Evolutionary conservation across 2,329 filamentous ascomycete genomes (phyloP).

Genomic region (Fusarium continuum): DNA sequence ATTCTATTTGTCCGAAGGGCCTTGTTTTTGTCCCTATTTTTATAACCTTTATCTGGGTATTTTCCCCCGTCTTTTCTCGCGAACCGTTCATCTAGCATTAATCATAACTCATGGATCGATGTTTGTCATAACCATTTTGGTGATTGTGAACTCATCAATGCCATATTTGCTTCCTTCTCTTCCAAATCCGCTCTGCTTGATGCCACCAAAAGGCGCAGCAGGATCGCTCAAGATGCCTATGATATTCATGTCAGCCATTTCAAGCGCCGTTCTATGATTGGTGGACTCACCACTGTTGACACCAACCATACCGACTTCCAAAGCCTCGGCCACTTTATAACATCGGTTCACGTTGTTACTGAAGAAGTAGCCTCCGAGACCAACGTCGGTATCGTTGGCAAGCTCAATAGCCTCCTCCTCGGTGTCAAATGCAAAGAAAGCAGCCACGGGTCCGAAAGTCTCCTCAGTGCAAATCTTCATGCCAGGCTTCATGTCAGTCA

Average conservation of each 20-base stretch:
- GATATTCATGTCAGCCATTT: slow-evolving; percentile 23
- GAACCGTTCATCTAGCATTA: slow-evolving; percentile 3
- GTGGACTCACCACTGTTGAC: slow-evolving; percentile 44
- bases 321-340: slow-evolving; percentile 55
- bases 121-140: slow-evolving; percentile 64
- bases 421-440: slow-evolving; percentile 73
- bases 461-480: slow-evolving; percentile 75
- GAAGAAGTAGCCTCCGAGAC: slow-evolving; percentile 78
- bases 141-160: slow-evolving; percentile 74
- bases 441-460: slow-evolving; percentile 77
- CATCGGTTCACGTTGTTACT: slow-evolving; percentile 54
- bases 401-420: slow-evolving; percentile 73
- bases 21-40: not conserved
- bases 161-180: slow-evolving; percentile 78
- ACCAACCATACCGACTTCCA: slow-evolving; percentile 57
- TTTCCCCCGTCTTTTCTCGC: slow-evolving; percentile 15
- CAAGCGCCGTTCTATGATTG: no score
- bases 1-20: not conserved
- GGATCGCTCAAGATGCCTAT: slow-evolving; percentile 59
- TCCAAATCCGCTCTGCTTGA: slow-evolving; percentile 81
- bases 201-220: slow-evolving; percentile 72
- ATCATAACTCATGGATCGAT: slow-evolving; percentile 34
- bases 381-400: slow-evolving; percentile 73
- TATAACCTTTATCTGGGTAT: slow-evolving; percentile 31
- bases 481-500: slow-evolving; percentile 71